These are phyloP conservation scores for Nemania sp. DNA, from an alignment of 2,329 filamentous ascomycete species.

Conservation along the genomic window DNA sequence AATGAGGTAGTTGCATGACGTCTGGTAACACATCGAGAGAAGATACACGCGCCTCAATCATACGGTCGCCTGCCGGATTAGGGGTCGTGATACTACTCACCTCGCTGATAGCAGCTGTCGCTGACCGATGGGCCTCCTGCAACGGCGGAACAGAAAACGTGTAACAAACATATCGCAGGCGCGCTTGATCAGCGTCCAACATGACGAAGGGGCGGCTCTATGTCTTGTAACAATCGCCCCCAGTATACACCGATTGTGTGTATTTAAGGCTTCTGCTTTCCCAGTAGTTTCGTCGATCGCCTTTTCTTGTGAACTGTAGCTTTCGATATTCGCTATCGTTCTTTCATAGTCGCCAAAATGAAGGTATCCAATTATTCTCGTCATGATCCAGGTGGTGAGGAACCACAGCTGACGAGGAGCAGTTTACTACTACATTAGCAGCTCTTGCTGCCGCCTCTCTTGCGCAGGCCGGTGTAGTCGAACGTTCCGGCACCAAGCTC, in stretches of 20 bases:
- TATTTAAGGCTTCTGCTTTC: slow-evolving; percentile 7
- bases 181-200: background rate
- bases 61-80: slow-evolving; percentile 11
- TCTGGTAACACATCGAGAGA: background rate
- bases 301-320: background rate
- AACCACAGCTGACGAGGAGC: background rate
- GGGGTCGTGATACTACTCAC: slow-evolving; percentile 10
- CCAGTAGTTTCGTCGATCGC: background rate
- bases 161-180: background rate
- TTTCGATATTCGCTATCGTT: background rate
- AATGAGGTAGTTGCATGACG: slow-evolving; percentile 1
- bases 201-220: background rate
- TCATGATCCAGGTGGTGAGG: background rate
- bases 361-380: slow-evolving; percentile 3
- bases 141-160: background rate
- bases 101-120: slow-evolving; percentile 7
- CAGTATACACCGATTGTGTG: background rate
- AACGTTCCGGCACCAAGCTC: slow-evolving; percentile 23
- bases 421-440: slow-evolving; percentile 17
- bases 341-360: slow-evolving; percentile 2
- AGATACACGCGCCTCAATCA: background rate
- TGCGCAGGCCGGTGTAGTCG: slow-evolving; percentile 11
- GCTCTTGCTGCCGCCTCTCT: slow-evolving; percentile 13
- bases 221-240: background rate
- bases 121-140: slow-evolving; percentile 8